Base-by-base conservation (phyloP, 2,329 filamentous ascomycete species). In the Corniculantispora saksenae region DNA sequence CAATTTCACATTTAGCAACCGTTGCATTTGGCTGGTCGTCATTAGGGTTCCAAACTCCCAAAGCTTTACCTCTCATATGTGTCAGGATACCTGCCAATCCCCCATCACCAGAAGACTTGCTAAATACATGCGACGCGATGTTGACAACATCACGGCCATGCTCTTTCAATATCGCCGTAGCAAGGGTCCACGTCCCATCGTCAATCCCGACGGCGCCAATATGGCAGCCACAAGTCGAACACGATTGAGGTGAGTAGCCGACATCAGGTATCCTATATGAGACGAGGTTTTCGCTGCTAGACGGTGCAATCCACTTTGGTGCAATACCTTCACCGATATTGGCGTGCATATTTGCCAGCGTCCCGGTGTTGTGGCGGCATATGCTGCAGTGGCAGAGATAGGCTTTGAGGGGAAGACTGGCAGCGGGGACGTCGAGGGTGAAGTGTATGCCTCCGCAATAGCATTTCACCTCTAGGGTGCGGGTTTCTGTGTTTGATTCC, bases 361-460 rank as follows among this genome's bases (percentile, higher is more conserved):
- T 75, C 21, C 82, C 81, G 45, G 79, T 77, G 2, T 73, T 74
- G 63, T 77, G 77, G 43, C 81, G 79, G 61, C 82, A 84, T 35
- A 79, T 69, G 67, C 76, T 78, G 72, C 82, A 84, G 66, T 81
- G 78, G 68, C 82, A 84, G 61, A 83, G 72, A 65, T 82, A 77
- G 17, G 76, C 74, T 15, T 73, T 71, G 6, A 84, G 72, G 0
- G 81, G 82, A 0, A 83, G 76, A 1, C 70, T 68, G 0, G 75
- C 70, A 3, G 67, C 68, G 1, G 79, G 77, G 1, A 84, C 66
- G 5, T 78, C 76, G 64, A 84, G 64, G 6, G 73, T 77, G 71
- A 81, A 80, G 68, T 80, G 76, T 7, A 81, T 73, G 27, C 78
- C 76, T 61, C 78, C 77, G 69, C 82, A 84, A 68, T 77, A 75